Evolutionary conservation across 108 stramenopile genomes (phyloP).

Genomic region (Nitzschia sp.): DNA sequence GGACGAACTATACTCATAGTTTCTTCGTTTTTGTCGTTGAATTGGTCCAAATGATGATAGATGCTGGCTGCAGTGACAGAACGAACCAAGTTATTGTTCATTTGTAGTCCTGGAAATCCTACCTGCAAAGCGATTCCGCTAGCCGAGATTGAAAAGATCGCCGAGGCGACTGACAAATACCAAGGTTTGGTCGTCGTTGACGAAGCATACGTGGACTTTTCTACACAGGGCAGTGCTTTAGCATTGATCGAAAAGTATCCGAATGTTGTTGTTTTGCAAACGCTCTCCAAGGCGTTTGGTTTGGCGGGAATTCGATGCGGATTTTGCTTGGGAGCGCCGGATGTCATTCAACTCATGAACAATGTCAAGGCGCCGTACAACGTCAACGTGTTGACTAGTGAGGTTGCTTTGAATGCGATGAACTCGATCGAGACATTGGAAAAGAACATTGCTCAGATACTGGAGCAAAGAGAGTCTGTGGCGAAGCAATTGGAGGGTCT

Average conservation of each 20-base stretch:
- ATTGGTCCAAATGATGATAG: slow-evolving; percentile 33
- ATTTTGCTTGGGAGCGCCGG: slow-evolving; percentile 85
- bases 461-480: slow-evolving; percentile 70
- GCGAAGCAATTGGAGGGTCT: slow-evolving; percentile 50
- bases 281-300: slow-evolving; percentile 95
- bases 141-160: slow-evolving; percentile 64
- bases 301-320: slow-evolving; percentile 96
- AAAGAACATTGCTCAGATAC: slow-evolving; percentile 54
- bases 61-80: slow-evolving; percentile 71
- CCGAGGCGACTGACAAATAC: slow-evolving; percentile 41
- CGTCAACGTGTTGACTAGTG: slow-evolving; percentile 85
- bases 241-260: slow-evolving; percentile 65
- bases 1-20: too few species aligned
- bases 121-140: slow-evolving; percentile 88
- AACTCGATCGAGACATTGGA: slow-evolving; percentile 52
- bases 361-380: slow-evolving; percentile 98
- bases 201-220: slow-evolving; percentile 96
- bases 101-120: slow-evolving; percentile 96
- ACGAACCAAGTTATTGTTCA: slow-evolving; percentile 83
- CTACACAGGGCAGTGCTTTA: slow-evolving; percentile 43
- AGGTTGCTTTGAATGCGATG: slow-evolving; percentile 85
- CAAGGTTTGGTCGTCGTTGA: slow-evolving; percentile 90
- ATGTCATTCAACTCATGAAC: slow-evolving; percentile 94
- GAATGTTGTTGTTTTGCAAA: slow-evolving; percentile 92
- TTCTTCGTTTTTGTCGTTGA: not conserved